Evolutionary conservation across 345 rosid species (phyloP).

Genomic region (Tarenaya hassleriana): DNA sequence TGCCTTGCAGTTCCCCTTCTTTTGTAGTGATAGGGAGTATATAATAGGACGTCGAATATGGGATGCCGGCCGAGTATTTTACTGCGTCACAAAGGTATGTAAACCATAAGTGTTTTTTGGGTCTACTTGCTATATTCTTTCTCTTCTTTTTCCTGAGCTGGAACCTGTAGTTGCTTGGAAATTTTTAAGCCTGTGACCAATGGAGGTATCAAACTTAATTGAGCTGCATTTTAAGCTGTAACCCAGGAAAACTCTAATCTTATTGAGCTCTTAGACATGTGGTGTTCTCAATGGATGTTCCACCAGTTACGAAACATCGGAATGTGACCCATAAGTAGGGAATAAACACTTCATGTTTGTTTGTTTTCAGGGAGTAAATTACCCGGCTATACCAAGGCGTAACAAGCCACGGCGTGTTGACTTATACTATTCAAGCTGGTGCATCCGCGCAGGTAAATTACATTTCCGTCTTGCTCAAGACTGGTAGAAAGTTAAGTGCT

Average conservation of each 20-base stretch:
- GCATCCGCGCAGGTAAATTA: conserved; percentile 95
- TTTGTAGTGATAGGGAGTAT: conserved; percentile 92
- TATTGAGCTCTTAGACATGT: too few relatives aligned
- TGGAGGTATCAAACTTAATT: too few relatives aligned
- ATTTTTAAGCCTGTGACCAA: too few relatives aligned
- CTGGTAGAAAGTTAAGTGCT: too few relatives aligned
- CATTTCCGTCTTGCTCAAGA: too few relatives aligned
- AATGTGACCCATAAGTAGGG: background rate
- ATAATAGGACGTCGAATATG: conserved; percentile 93
- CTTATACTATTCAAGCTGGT: conserved; percentile 91
- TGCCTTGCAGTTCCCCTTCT: conserved; percentile 83
- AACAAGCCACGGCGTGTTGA: conserved; percentile 87
- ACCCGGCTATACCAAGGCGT: conserved; percentile 60
- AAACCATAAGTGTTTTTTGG: too few relatives aligned
- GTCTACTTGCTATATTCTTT: too few relatives aligned
- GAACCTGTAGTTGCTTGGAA: background rate
- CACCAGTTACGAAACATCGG: too few relatives aligned
- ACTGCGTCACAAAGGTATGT: conserved; percentile 86
- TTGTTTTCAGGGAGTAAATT: conserved; percentile 66
- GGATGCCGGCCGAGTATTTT: conserved; percentile 70
- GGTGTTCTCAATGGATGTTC: too few relatives aligned
- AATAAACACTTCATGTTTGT: conserved; percentile 3
- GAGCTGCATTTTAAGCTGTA: too few relatives aligned
- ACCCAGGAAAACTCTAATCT: too few relatives aligned
- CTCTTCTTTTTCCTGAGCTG: too few relatives aligned